Evolutionary conservation across 192 early-diverging fungal species (phyloP), one percentile per base, ranked within the genome.

Genomic region (Phlyctochytrium arcticum): DNA sequence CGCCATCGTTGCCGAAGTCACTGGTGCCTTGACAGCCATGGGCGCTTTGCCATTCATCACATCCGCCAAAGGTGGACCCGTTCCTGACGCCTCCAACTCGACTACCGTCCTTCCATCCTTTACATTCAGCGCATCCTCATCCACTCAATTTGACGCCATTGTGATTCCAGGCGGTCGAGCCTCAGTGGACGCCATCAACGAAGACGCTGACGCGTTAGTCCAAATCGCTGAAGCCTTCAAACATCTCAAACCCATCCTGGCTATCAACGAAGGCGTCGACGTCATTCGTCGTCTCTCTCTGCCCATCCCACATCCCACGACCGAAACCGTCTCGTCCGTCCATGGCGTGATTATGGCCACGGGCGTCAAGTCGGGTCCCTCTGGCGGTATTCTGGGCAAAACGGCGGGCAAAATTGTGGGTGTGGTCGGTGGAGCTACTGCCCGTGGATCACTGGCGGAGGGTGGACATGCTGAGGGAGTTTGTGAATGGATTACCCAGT

Each of bases 221-320:
- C 51, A 56, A 30, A 42, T 65, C 9, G 63, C 53, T 1, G 63
- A 65, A 31, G 63, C 36, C 3, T 65, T 56, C 63, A 65, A 65
- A 27, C 63, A 65, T 42, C 63, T 65, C 39, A 65, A 65, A 44
- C 39, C 63, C 37, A 57, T 65, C 54, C 30, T 24, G 17, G 63
- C 63, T 23, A 54, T 65, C 26, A 65, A 65, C 53, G 63, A 65
- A 48, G 63, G 63, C 19, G 34, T 65, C 37, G 63, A 65, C 4
- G 36, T 65, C 7, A 7, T 65, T 15, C 39, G 27, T 4, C 12
- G 33, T 6, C 15, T 57, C n/a, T 42, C 5, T n/a, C 35, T 65
- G 2, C n/a, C 5, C 17, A 29, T 57, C 34, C 19, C 10, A 10
- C n/a, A 33, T 26, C 35, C 63, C 31, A 10, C 5, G 19, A 23